phyloP scores from a whole-genome alignment of 2,329 filamentous ascomycete species.

The Pseudogymnoascus sp. region DNA sequence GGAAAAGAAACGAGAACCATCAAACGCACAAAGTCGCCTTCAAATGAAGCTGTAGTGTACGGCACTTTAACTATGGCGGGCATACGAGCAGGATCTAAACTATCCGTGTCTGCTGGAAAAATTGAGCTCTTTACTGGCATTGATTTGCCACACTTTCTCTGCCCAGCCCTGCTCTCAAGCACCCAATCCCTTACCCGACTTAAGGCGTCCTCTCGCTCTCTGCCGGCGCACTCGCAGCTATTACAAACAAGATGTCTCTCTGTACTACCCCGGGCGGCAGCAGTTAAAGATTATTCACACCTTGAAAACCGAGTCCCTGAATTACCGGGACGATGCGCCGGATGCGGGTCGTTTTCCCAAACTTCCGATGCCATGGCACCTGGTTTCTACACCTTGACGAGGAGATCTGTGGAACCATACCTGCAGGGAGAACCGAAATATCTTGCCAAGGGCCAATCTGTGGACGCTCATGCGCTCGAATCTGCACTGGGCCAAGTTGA shows the following conservation, averaged over 20 bases:
- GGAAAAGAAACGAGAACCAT: neutral
- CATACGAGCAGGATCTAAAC: slow-evolving; percentile 3
- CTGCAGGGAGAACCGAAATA: slow-evolving; percentile 24
- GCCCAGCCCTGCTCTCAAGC: slow-evolving; percentile 31
- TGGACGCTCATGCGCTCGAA: slow-evolving; percentile 1
- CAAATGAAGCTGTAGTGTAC: slow-evolving; percentile 3
- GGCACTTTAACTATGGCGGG: neutral
- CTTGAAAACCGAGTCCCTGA: neutral
- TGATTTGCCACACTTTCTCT: slow-evolving; percentile 41
- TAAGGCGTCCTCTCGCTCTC: neutral
- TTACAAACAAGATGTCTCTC: neutral
- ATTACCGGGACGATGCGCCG: slow-evolving; percentile 51
- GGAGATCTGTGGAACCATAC: slow-evolving; percentile 44
- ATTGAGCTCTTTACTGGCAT: slow-evolving; percentile 14
- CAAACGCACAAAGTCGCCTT: neutral
- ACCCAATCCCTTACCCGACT: neutral
- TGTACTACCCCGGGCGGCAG: neutral
- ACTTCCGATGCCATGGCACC: slow-evolving; percentile 41
- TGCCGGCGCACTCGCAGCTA: neutral
- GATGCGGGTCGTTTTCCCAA: slow-evolving; percentile 58
- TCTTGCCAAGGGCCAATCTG: neutral
- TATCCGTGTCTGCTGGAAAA: slow-evolving; percentile 1
- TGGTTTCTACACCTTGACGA: slow-evolving; percentile 46
- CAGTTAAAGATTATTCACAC: neutral
- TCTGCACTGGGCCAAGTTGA: neutral